Base-by-base conservation (phyloP, 1,284 basidiomycete genomes). In the Ceratobasidium sp. region DNA sequence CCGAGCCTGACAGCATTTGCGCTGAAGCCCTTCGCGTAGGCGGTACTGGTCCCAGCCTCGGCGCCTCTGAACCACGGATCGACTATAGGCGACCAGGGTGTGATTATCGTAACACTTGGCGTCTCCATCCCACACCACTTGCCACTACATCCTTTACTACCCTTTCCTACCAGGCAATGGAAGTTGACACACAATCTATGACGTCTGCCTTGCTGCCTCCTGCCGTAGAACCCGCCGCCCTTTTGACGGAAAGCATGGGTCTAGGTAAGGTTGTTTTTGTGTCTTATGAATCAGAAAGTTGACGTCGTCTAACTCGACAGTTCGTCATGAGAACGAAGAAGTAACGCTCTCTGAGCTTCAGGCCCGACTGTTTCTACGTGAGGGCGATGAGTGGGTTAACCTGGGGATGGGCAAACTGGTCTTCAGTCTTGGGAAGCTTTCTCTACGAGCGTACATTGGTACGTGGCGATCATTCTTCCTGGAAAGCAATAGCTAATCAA, bases 61-160 rank as follows among this genome's bases (percentile, higher is more conserved):
- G 63, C 63, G 63, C 63, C 63, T 67, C 47, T 38, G 50, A 67
- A 67, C 63, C 63, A 67, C 63, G 63, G 63, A 67, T 67, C 47
- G 14, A 41, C n/a, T 43, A 5, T 41, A 55, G 58, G 41, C 58
- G 58, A 61, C 49, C 49, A 44, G 43, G 26, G 52, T 23, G 63
- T 50, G 63, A 67, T 67, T 67, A 67, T 67, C 63, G 63, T 67
- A 28, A 67, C 63, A 67, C 35, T 61, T 61, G 58, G 63, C 63
- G 50, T 55, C 63, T 67, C 49, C 63, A 67, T 67, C 63, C 63
- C 63, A 67, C 63, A 69, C 66, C 52, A 69, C 66, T 35, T 55
- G 58, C 58, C 58, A 61, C 58, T 23, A 61, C 58, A 23, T n/a
- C 35, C 23, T 21, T 28, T 21, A 3, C 9, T 28, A 61, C 23